Base-by-base conservation (phyloP, 768 basidiomycete species). In the Tulasnella sp. region DNA sequence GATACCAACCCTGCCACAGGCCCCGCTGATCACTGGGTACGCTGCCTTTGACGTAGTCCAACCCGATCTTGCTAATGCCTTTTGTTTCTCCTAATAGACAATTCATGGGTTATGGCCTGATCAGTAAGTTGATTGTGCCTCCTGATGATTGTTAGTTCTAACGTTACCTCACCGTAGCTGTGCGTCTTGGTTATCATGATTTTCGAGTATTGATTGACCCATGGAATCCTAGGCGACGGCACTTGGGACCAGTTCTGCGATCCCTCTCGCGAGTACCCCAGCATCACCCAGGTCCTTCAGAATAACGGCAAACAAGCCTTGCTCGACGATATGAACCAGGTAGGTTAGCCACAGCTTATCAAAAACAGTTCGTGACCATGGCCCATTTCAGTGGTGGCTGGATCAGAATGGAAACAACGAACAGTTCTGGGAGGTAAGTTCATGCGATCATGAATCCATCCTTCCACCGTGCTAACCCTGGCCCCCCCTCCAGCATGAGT, bases 91-190 rank as follows among this genome's bases (percentile, higher is more conserved):
- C 8, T 49, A 3, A 7, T 63, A 63, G 64, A 62, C 60, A 4
- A 49, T 60, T 21, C 17, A 58, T 79, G 82, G 82, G 58, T 70
- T 83, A 39, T 84, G 82, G 83, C 79, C 80, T 3, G 82, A 82
- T 62, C 68, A 78, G 79, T 80, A 61, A 49, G 74, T 68, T 43
- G 4, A 4, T 35, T 17, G n/a, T 21, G 2, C 29, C 12, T 2
- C 29, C 27, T 43, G 6, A n/a, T 32, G 4, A 1, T 9, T 19
- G 9, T 19, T 32, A 17, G 17, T 9, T n/a, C 31, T 57, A 11
- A 46, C 42, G 9, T 27, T 23, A 14, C 12, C 50, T 35, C 31
- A 15, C 4, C n/a, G 32, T 21, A 57, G 42, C 32, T 58, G 59
- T 58, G 36, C 45, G 55, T 15, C 29, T 29, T 12, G 41, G 8